Evolutionary conservation across 2,329 filamentous ascomycete species (phyloP), one percentile per base, ranked within the genome.

Genomic region (Xylariaceae sp.): DNA sequence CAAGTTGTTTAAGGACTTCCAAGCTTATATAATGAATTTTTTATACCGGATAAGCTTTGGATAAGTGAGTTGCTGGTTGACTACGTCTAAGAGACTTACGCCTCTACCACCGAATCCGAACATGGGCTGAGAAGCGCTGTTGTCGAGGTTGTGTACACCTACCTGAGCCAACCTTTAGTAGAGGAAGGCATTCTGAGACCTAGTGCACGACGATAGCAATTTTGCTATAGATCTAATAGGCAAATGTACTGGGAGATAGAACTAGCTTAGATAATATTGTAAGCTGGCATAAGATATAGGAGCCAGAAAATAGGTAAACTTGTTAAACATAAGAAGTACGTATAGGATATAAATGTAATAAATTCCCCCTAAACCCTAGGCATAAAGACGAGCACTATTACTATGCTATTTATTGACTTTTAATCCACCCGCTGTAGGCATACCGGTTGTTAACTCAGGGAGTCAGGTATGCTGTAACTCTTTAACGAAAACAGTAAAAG

Each of bases 21-120:
- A 43, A 2, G 56, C 59, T 4, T 59, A 61, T 39, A 12, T 39
- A 6, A 56, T 45, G 59, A 62, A 7, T 60, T 49, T 24, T 62
- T 60, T n/a, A 40, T 62, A 40, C 31, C 57, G 11, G 56, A 55
- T 11, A 12, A 36, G 21, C 45, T 52, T 47, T 54, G 46, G 54
- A 21, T 55, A 6, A 58, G 54, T n/a, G n/a, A n/a, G n/a, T n/a
- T n/a, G n/a, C n/a, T n/a, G n/a, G n/a, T n/a, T n/a, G n/a, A n/a
- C n/a, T n/a, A n/a, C 28, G 46, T 60, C 45, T 50, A 48, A 44
- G 56, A 62, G 40, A 14, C 60, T 19, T 62, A 60, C 19, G 31
- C 12, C 19, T 39, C 44, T 21, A 56, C 54, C 11, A 24, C 28
- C 12, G 43, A 34, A 28, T 44, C 34, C 21, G 53, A 45, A 4